Conservation (phyloP, 2,329 filamentous ascomycete genomes). For the Diplodia sapinea region DNA sequence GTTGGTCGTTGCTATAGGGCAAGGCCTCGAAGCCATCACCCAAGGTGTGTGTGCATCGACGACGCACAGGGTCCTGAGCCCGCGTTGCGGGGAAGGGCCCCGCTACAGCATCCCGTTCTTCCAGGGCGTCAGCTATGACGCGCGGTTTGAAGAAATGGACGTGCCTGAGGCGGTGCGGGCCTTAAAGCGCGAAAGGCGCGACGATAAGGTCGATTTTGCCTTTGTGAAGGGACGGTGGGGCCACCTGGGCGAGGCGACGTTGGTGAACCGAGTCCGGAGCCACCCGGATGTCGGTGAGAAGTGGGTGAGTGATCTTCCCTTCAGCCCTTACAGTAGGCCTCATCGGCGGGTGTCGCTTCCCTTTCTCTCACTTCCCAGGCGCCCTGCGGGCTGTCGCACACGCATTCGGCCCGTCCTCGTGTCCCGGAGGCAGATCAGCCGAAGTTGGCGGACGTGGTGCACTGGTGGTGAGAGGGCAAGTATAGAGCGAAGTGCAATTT, state of each 20-base stretch:
- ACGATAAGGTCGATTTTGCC: slow-evolving; percentile 85
- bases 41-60: slow-evolving; percentile 80
- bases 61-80: slow-evolving; percentile 82
- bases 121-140: slow-evolving; percentile 81
- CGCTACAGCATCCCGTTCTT: slow-evolving; percentile 86
- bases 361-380: slow-evolving; percentile 12
- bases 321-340: slow-evolving; percentile 22
- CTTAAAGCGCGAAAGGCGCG: slow-evolving; percentile 64
- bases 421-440: slow-evolving; percentile 30
- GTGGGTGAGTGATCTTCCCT: slow-evolving; percentile 56
- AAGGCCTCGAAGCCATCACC: slow-evolving; percentile 84
- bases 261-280: slow-evolving; percentile 84
- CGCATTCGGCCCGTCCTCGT: slow-evolving; percentile 30
- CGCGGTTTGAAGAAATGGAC: slow-evolving; percentile 78
- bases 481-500: slow-evolving; percentile 23
- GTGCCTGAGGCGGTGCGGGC: slow-evolving; percentile 67
- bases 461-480: slow-evolving; percentile 24
- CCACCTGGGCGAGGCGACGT: slow-evolving; percentile 78
- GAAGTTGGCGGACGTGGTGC: slow-evolving; percentile 25
- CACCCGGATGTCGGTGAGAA: slow-evolving; percentile 85
- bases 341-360: slow-evolving; percentile 25
- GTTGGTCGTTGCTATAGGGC: slow-evolving; percentile 85
- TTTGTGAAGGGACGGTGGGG: slow-evolving; percentile 73
- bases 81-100: slow-evolving; percentile 70
- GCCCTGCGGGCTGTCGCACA: slow-evolving; percentile 14